phyloP scores from a whole-genome alignment of 2,329 filamentous ascomycete species.

The Stemphylium beticola region DNA sequence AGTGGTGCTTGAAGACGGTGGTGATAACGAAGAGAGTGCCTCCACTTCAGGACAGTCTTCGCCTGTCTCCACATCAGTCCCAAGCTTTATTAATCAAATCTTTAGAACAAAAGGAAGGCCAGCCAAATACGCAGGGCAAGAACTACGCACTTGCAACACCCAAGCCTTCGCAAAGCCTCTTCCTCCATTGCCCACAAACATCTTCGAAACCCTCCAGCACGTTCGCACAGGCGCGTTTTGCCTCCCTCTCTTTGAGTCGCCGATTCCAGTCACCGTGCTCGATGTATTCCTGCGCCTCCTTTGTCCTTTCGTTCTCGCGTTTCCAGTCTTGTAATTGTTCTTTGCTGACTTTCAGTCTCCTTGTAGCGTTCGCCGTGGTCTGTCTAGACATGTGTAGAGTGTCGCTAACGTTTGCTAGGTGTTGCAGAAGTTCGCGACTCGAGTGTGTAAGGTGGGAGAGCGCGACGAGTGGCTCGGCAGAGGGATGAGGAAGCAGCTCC shows the following conservation, averaged over 20 bases:
- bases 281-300: slow-evolving; percentile 84
- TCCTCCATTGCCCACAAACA: slow-evolving; percentile 83
- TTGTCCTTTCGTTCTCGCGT: slow-evolving; percentile 79
- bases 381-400: slow-evolving; percentile 94
- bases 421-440: slow-evolving; percentile 74
- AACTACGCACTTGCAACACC: slow-evolving; percentile 46
- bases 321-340: slow-evolving; percentile 87
- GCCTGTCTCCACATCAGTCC: slow-evolving; percentile 2
- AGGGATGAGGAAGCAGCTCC: slow-evolving; percentile 70
- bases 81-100: background rate
- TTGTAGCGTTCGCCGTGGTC: slow-evolving; percentile 78
- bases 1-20: background rate
- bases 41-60: background rate
- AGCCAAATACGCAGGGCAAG: background rate
- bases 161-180: slow-evolving; percentile 65
- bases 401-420: slow-evolving; percentile 85
- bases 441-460: slow-evolving; percentile 70
- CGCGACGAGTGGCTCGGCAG: slow-evolving; percentile 68
- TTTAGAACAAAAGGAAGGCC: background rate
- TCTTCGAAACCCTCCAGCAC: slow-evolving; percentile 93
- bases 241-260: slow-evolving; percentile 76
- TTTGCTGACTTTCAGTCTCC: slow-evolving; percentile 79
- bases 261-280: slow-evolving; percentile 83
- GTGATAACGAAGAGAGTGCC: background rate
- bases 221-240: slow-evolving; percentile 81